Base-by-base conservation (phyloP, 331 rosid species). In the Pyracantha coccinea region DNA sequence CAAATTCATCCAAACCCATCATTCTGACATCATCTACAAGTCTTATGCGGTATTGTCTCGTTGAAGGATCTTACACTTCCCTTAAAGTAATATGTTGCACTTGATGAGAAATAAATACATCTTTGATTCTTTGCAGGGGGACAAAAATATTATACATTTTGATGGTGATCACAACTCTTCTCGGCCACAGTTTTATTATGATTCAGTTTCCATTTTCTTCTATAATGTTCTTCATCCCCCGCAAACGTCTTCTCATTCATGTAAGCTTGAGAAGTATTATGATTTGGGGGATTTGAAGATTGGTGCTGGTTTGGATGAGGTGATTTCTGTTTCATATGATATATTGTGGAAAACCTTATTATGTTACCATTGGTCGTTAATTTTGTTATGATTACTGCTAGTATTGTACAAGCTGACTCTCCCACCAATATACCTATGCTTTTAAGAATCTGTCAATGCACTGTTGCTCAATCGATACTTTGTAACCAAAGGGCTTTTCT, bases 81-180 rank as follows among this genome's bases (percentile, higher is more conserved):
- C 14, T 71, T 8, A 60, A 85, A 75, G 38, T 55, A 70, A 53
- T 71, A 66, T 60, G 73, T 59, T 32, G 35, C 25, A 35, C 8
- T 78, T 69, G 74, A 61, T 79, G 23, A n/a, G 59, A 53, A 53
- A 53, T 11, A 70, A 79, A 71, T 38, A 61, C 55, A 57, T 77
- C 45, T 69, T 55, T 82, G 69, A 69, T 63, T 81, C 71, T 74
- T 20, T 80, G 82, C 78, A 94, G 99, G 97, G 99, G 65, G 99
- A 92, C 80, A 94, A 94, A 86, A 94, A 92, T 82, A 83, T 90
- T 83, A 85, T 90, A 64, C 90, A 90, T 68, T 92, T 94, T 80
- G 97, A 92, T 41, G 99, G 99, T 29, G 99, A 94, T 73, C 99
- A 94, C 82, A 94, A 94, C 81, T 88, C 99, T 35, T 88, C 96